These are phyloP conservation scores for Colletotrichum sidae DNA, from an alignment of 2,329 filamentous ascomycete species.

Conservation along the genomic window DNA sequence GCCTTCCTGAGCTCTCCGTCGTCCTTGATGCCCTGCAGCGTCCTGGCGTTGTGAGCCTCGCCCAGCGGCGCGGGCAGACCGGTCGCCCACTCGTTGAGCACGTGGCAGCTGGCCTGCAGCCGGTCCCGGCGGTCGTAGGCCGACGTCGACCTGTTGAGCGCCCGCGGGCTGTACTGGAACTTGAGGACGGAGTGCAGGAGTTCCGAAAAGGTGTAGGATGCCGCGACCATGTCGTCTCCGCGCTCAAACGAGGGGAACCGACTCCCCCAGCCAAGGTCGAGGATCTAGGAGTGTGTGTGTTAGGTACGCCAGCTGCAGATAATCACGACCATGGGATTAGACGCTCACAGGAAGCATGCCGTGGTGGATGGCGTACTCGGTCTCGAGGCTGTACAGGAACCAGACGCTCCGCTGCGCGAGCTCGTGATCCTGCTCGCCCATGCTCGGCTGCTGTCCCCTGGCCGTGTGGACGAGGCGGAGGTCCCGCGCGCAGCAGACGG, in stretches of 20 bases:
- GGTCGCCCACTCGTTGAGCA: slow-evolving; percentile 22
- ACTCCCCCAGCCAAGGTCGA: slow-evolving; percentile 23
- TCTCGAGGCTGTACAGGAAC: slow-evolving; percentile 32
- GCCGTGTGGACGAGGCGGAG: slow-evolving; percentile 30
- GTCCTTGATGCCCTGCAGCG: slow-evolving; percentile 17
- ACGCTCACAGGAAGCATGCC: slow-evolving; percentile 29
- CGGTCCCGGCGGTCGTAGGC: slow-evolving; percentile 21
- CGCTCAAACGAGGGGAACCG: slow-evolving; percentile 20
- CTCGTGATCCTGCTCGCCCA: slow-evolving; percentile 24
- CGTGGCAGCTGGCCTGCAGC: slow-evolving; percentile 24
- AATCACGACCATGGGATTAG: no score
- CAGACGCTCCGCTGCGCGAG: slow-evolving; percentile 24
- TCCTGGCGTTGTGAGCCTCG: slow-evolving; percentile 19
- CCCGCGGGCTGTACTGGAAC: slow-evolving; percentile 29
- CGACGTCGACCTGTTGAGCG: slow-evolving; percentile 11
- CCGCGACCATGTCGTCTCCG: slow-evolving; percentile 28
- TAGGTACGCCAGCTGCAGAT: background rate
- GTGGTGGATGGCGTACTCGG: slow-evolving; percentile 24
- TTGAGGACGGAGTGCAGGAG: slow-evolving; percentile 23
- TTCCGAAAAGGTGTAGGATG: slow-evolving; percentile 28
- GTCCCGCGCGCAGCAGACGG: slow-evolving; percentile 28
- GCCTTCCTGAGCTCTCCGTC: slow-evolving; percentile 17
- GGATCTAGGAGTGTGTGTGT: background rate
- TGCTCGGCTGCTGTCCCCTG: slow-evolving; percentile 7
- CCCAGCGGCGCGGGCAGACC: slow-evolving; percentile 17